Evolutionary conservation across 2,329 filamentous ascomycete genomes (phyloP).

Genomic region (Samsoniella hepiali): DNA sequence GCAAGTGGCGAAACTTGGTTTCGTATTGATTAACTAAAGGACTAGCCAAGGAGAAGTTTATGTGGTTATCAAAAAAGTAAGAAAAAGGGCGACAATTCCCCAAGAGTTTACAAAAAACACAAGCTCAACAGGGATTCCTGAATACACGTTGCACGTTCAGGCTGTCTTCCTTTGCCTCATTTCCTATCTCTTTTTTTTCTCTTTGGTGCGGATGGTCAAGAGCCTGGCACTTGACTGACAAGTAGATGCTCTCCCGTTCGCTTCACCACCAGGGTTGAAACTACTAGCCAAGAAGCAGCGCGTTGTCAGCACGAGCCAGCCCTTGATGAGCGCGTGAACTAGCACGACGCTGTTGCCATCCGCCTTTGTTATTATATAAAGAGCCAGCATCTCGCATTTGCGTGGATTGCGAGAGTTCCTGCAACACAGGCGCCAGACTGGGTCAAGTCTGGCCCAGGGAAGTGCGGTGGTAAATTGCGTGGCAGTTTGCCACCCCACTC

Average conservation of each 20-base stretch:
- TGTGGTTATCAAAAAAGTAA: slow-evolving; percentile 1
- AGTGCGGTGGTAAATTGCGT: background rate
- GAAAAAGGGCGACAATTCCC: slow-evolving; percentile 7
- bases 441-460: slow-evolving; percentile 9
- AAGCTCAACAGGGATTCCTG: slow-evolving; percentile 14
- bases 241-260: background rate
- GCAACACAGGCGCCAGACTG: slow-evolving; percentile 9
- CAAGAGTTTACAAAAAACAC: slow-evolving; percentile 6
- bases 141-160: background rate
- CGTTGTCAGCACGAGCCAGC: background rate
- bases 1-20: slow-evolving; percentile 12
- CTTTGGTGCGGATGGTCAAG: slow-evolving; percentile 15
- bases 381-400: slow-evolving; percentile 12
- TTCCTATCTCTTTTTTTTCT: slow-evolving; percentile 14
- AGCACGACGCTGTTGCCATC: background rate
- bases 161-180: slow-evolving; percentile 4
- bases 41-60: slow-evolving; percentile 18
- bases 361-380: slow-evolving; percentile 12
- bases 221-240: background rate
- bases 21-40: slow-evolving; percentile 17
- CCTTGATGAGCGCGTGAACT: slow-evolving; percentile 10
- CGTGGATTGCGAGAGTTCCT: slow-evolving; percentile 2
- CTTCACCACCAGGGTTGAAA: slow-evolving; percentile 13
- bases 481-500: slow-evolving; percentile 25
- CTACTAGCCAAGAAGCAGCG: background rate